Percentiles rank a stretch among this genome's conserved stretches.
Conservation (phyloP, 2,329 filamentous ascomycete species). For the Phoma sp. region DNA sequence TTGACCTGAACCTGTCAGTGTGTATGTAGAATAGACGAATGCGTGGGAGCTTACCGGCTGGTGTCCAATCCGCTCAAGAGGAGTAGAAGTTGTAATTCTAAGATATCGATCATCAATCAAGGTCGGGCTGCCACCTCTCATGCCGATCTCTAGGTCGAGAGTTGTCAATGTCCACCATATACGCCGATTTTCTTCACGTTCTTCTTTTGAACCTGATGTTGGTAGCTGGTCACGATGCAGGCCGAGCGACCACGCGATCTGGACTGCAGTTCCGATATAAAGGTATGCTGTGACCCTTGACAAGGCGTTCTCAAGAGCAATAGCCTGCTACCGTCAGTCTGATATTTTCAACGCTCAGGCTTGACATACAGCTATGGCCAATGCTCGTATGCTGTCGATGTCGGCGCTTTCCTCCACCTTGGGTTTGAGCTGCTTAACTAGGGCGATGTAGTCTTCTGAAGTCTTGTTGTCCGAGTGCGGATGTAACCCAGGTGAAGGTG, state of each 20-base stretch:
- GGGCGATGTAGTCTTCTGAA: slow-evolving; percentile 42
- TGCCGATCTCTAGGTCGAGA: slow-evolving; percentile 46
- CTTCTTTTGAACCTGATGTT: slow-evolving; percentile 33
- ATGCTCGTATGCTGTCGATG: slow-evolving; percentile 46
- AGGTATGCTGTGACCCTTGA: slow-evolving; percentile 47
- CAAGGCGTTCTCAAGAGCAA: slow-evolving; percentile 45
- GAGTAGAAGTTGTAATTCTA: slow-evolving; percentile 39
- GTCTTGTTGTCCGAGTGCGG: slow-evolving; percentile 33
- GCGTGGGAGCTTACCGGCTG: background rate
- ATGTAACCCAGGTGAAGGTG: slow-evolving; percentile 28
- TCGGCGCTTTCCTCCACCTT: slow-evolving; percentile 47
- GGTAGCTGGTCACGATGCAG: slow-evolving; percentile 47
- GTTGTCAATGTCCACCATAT: slow-evolving; percentile 50
- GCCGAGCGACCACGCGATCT: slow-evolving; percentile 48
- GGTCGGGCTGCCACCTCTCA: slow-evolving; percentile 45
- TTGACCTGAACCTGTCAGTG: slow-evolving; percentile 13
- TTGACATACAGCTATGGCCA: slow-evolving; percentile 43
- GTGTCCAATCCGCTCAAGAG: slow-evolving; percentile 42
- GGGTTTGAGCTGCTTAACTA: slow-evolving; percentile 45
- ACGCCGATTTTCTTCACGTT: slow-evolving; percentile 45
- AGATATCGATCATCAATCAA: slow-evolving; percentile 45
- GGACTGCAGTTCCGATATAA: slow-evolving; percentile 47
- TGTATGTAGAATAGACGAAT: background rate
- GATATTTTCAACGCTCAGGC: rapidly evolving
- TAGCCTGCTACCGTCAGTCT: slow-evolving; percentile 34